Conservation (phyloP, 116 monocot species). For the Zostera marina region DNA sequence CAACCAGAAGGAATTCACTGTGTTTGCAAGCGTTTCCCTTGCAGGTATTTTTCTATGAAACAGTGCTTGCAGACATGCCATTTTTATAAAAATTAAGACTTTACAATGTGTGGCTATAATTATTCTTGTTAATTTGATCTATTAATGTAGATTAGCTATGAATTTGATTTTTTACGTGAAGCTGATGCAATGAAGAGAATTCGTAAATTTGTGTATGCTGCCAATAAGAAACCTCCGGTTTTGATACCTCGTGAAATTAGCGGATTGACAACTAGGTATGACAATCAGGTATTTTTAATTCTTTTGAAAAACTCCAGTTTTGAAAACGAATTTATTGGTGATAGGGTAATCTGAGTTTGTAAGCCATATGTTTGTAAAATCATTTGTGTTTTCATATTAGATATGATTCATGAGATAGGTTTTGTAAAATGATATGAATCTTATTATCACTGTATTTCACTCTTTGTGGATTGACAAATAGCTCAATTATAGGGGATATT, state of each 20-base stretch:
- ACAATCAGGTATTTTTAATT: constrained; percentile 12
- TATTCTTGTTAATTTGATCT: not conserved
- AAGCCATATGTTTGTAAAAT: too few relatives aligned
- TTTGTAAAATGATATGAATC: too few relatives aligned
- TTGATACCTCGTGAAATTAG: constrained; percentile 50
- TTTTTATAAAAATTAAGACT: too few relatives aligned
- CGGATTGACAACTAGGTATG: constrained; percentile 75
- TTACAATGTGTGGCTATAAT: too few relatives aligned
- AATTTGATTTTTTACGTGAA: constrained; percentile 86
- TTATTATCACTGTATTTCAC: too few relatives aligned
- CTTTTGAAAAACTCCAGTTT: constrained; percentile 4
- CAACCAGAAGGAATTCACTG: constrained; percentile 81
- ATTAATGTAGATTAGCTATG: constrained; percentile 52
- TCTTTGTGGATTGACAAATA: too few relatives aligned
- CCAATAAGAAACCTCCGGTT: constrained; percentile 74
- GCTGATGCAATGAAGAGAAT: constrained; percentile 87
- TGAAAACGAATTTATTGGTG: not conserved
- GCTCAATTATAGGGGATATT: too few relatives aligned
- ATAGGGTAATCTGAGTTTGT: too few relatives aligned
- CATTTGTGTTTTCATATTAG: too few relatives aligned
- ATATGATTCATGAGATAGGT: too few relatives aligned
- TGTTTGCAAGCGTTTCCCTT: constrained; percentile 73
- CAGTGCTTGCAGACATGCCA: too few relatives aligned
- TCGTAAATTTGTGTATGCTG: constrained; percentile 26
- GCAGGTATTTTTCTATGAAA: not conserved